A percentile compares a stretch with the other conserved stretches of the same genome.
phyloP scores from a whole-genome alignment of 2,329 filamentous ascomycete genomes.

The Ascomycota sp. region DNA sequence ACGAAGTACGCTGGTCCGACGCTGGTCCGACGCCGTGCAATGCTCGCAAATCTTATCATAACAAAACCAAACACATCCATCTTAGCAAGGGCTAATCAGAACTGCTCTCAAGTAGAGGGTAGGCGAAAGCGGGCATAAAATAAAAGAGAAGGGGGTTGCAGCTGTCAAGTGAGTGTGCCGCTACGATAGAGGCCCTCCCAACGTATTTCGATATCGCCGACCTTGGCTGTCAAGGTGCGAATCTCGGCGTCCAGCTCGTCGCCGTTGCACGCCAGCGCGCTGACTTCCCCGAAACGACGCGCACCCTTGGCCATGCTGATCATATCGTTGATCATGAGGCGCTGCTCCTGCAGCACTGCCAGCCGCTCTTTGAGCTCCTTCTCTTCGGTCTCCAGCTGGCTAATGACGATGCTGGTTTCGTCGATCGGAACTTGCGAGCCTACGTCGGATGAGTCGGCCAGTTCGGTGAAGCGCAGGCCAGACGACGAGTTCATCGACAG shows the following conservation, averaged over 20 bases:
- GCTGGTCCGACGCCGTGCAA: slow-evolving; percentile 13
- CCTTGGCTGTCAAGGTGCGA: slow-evolving; percentile 39
- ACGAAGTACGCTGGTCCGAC: neutral
- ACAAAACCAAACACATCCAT: neutral
- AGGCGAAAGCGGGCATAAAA: neutral
- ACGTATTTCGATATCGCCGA: slow-evolving; percentile 42
- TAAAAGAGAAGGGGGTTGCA: neutral
- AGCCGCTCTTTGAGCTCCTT: slow-evolving; percentile 61
- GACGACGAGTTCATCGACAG: slow-evolving; percentile 14
- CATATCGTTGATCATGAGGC: slow-evolving; percentile 77
- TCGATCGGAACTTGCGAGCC: slow-evolving; percentile 24
- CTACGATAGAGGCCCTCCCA: slow-evolving; percentile 32
- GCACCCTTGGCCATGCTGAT: slow-evolving; percentile 55
- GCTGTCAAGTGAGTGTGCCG: slow-evolving; percentile 5
- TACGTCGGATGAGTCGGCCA: slow-evolving; percentile 23
- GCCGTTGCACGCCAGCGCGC: slow-evolving; percentile 56
- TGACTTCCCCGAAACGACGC: slow-evolving; percentile 70
- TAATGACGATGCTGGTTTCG: slow-evolving; percentile 27
- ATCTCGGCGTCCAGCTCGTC: slow-evolving; percentile 72
- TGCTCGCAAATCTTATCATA: slow-evolving; percentile 5
- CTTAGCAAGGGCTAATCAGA: too few relatives aligned
- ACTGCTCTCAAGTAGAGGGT: neutral
- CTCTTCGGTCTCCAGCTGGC: slow-evolving; percentile 58
- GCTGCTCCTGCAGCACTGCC: slow-evolving; percentile 77
- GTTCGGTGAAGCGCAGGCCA: slow-evolving; percentile 25